phyloP scores from a whole-genome alignment of 2,329 filamentous ascomycete genomes.

The Calonectria multiphialidica region DNA sequence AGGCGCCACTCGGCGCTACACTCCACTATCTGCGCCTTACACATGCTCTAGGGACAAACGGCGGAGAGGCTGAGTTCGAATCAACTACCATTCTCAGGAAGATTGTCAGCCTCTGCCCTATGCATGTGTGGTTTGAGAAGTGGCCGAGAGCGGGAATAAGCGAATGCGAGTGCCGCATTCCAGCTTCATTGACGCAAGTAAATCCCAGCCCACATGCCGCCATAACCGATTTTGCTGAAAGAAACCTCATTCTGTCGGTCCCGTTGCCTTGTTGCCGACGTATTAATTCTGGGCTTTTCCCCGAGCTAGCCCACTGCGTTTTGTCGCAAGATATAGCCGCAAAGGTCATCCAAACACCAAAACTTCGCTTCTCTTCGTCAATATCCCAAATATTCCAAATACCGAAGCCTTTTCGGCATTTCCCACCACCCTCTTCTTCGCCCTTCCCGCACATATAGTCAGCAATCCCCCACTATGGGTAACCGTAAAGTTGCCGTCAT shows the following conservation, averaged over 20 bases:
- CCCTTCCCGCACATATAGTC: neutral
- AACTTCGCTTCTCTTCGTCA: too few species aligned
- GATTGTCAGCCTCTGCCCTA: neutral
- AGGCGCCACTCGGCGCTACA: neutral
- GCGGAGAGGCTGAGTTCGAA: constrained; percentile 2
- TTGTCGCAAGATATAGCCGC: neutral
- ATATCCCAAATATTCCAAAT: neutral
- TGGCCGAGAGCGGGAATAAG: neutral
- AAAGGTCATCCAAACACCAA: neutral
- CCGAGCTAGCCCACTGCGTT: neutral
- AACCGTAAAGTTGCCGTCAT: constrained; percentile 43
- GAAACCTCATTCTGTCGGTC: neutral
- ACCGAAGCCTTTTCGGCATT: neutral
- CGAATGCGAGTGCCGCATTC: neutral
- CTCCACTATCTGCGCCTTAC: neutral
- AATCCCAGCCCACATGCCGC: neutral
- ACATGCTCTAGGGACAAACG: neutral
- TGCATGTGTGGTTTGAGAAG: neutral
- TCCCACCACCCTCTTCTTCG: neutral
- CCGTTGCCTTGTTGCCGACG: neutral
- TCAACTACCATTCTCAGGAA: neutral
- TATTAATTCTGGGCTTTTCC: neutral
- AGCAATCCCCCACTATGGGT: constrained; percentile 25
- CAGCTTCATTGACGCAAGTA: neutral
- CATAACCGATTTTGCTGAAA: neutral